phyloP scores from a whole-genome alignment of 225 moss, liverwort and hornwort genomes.

The Polytrichum formosum region DNA sequence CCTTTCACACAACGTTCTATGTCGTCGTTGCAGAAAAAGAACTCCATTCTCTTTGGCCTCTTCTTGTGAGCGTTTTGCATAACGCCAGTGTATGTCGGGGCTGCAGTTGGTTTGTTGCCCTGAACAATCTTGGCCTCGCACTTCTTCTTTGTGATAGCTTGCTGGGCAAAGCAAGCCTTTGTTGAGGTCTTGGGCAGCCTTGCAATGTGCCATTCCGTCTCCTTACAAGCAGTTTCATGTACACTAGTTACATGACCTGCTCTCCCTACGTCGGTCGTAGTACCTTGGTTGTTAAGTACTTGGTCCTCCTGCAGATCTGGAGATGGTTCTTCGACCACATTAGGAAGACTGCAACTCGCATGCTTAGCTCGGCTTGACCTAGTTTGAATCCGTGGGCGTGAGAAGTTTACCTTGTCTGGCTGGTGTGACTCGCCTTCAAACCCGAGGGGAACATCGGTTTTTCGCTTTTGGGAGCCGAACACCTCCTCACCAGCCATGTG shows the following conservation, averaged over 20 bases:
- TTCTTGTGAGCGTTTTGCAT: too few species aligned
- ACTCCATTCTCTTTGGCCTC: too few species aligned
- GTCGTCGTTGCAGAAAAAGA: too few species aligned
- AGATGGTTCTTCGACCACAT: not conserved
- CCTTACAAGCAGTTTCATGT: not conserved
- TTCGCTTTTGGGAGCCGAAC: not conserved
- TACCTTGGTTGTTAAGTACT: not conserved
- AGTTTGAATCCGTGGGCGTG: not conserved
- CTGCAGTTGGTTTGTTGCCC: rapidly evolving
- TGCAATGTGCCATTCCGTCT: not conserved
- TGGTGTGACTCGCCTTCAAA: not conserved
- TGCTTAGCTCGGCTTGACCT: not conserved
- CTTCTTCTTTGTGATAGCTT: not conserved
- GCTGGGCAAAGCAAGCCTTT: not conserved
- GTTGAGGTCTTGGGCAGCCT: not conserved
- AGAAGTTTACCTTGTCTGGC: not conserved
- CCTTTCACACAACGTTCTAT: too few species aligned
- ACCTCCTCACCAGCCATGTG: not conserved
- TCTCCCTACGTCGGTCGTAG: not conserved
- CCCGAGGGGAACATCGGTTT: not conserved
- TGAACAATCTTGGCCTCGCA: too few species aligned
- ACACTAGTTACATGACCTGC: not conserved
- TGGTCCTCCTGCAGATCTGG: not conserved
- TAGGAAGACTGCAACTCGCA: too few species aligned
- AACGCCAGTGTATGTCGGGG: too few species aligned